Base-by-base conservation (phyloP, 208 protist species). In the Acanthamoeba sp. region DNA sequence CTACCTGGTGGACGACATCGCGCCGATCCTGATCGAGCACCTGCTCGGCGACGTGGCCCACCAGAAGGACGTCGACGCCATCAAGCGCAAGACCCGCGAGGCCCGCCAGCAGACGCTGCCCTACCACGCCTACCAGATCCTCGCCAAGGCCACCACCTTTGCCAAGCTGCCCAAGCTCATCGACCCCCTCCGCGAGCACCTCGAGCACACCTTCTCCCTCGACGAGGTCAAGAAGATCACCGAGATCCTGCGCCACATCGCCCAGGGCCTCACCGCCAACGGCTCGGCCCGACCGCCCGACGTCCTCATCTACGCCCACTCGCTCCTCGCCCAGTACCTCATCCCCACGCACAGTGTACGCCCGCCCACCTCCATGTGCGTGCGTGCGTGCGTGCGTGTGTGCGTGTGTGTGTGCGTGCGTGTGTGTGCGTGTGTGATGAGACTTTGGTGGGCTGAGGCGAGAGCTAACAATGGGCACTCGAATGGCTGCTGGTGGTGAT, bases 51-150 rank as follows among this genome's bases (percentile, higher is more conserved):
- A 93, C 64, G 42, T 78, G 12, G 88, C 62, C 29, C 55, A 80
- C 32, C 88, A 93, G 38, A 93, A 93, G 69, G 88, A 91, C 84
- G 50, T 71, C 59, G 59, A 93, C n/a, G 55, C 59, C 36, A 80
- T 93, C 50, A 93, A 34, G 34, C 88, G 88, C 34, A 93, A 93
- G 50, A 71, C 64, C 29, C 38, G 42, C 29, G 88, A 93, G 50
- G 88, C 88, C 27, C 88, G 88, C 45, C 38, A 93, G 88, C 55
- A 34, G 34, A 52, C 38, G 40, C 88, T 80, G 18, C 55, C 88
- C 34, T 93, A 82, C 50, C 59, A 93, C 45, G 69, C 88, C 40
- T 93, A 64, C 32, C 62, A 93, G 50, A 93, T 93, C n/a, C 42
- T 71, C 16, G 88, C 88, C 24, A 69, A 55, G 29, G 27, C 24